Evolutionary conservation across 352 stramenopile species (phyloP), one percentile per base, ranked within the genome.

Genomic region (Aphanomyces stellatus): DNA sequence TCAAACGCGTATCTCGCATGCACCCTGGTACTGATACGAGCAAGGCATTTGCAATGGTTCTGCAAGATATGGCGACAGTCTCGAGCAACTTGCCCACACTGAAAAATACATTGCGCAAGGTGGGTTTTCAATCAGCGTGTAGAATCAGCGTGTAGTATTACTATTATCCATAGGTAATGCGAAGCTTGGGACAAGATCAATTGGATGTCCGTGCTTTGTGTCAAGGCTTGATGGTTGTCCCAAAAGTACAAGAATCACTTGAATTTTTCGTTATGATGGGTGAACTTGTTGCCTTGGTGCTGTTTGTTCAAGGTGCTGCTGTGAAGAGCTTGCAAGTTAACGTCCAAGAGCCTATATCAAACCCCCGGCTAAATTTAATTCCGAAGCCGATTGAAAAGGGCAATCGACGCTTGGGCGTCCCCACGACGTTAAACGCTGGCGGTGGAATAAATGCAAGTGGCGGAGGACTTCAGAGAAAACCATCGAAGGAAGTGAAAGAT

Each of bases 281-380:
- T 17, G 80, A 84, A 19, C 76, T 88, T 22, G 79, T 90, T 0
- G 91, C 84, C 80, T 68, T 95, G 4, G 77, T 90, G 27, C 63
- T 95, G 4, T 71, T 92, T 15, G 89, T 91, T 73, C 75, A 84
- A 41, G 86, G 86, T 31, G 74, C 86, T 28, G 81, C 84, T 13
- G 86, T 95, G 24, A 91, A 91, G 59, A 95, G 82, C 31, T 72
- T 95, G n/a, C 84, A 95, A 65, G 87, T 94, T 27, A 49, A 81
- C 90, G 57, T 84, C 78, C 2, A 90, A 83, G 69, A 62, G 71
- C 5, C 48, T 57, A 5, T 76, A 72, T 11, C 74, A 76, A 43
- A 76, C 80, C 56, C 64, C 70, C 2, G 55, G 75, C 35, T 71
- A 72, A 19, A 71, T 76, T 17, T 42, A 35, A 28, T 62, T 24